Evolutionary conservation across 352 stramenopile species (phyloP), one percentile per base, ranked within the genome.

Genomic region (Saprolegnia parasitica): DNA sequence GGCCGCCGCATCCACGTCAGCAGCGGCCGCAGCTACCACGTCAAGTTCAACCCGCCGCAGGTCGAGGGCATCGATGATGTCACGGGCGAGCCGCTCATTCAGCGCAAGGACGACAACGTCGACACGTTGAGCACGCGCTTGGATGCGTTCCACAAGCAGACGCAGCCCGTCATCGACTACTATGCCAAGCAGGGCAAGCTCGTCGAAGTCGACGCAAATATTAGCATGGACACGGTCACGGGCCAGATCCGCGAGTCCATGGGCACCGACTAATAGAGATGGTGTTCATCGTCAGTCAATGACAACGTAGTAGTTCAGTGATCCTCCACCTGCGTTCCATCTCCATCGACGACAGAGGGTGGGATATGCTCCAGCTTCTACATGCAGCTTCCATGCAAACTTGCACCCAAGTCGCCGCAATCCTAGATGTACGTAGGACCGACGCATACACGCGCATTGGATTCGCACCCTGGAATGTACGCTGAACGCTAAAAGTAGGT

Each of bases 1-100:
- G 97, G 97, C 67, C 90, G 97, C 71, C 96, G 96, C 75, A 97
- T 99, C 76, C 95, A 99, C 86, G 88, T 93, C 56, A 85, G 77
- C n/a, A 97, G 79, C 45, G 97, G 97, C 79, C 88, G 95, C 72
- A 98, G 86, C 77, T 99, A 99, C 83, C 97, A 99, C 78, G 86
- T 98, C 68, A 98, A 98, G 87, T 99, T 98, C 81, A 96, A 96
- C 71, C 95, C 96, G 56, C 96, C 96, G 32, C 96, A 98, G 84
- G 84, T 88, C 16, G 77, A 77, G 0, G 84, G 78, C 68, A 87
- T 88, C 72, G 87, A 95, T 78, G 97, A 99, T 78, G 68, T 97
- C 54, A 98, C 96, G n/a, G 93, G 94, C 50, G 97, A 98, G 74
- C 74, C 88, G 49, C 83, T 99, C 64, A 98, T 99, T 83, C 96